Percentiles rank a stretch among this genome's conserved stretches.
Conservation (phyloP, 345 rosid species). For the Viola odorata region DNA sequence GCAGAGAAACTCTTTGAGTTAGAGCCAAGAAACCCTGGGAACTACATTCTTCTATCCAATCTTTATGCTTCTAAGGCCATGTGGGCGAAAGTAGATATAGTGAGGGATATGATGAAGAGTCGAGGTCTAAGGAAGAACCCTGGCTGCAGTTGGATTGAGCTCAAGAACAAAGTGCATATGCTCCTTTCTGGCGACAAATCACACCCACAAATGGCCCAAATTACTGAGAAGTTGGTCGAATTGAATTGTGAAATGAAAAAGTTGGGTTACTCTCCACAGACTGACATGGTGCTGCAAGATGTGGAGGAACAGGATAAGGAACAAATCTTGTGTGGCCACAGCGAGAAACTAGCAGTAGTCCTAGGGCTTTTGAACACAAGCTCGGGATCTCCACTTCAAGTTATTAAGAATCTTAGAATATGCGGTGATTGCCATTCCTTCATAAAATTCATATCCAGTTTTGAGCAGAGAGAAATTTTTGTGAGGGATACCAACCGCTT, state of each 20-base stretch:
- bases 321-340: slow-evolving; percentile 63
- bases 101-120: slow-evolving; percentile 51
- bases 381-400: slow-evolving; percentile 48
- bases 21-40: slow-evolving; percentile 59
- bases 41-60: slow-evolving; percentile 55
- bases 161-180: slow-evolving; percentile 50
- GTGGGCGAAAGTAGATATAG: slow-evolving; percentile 45
- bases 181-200: slow-evolving; percentile 56
- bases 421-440: slow-evolving; percentile 69
- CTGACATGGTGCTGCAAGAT: slow-evolving; percentile 51
- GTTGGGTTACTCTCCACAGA: slow-evolving; percentile 41
- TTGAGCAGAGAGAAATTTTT: slow-evolving; percentile 48
- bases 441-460: slow-evolving; percentile 65
- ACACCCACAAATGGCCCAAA: slow-evolving; percentile 45
- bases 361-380: slow-evolving; percentile 52
- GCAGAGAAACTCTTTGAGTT: slow-evolving; percentile 42
- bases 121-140: slow-evolving; percentile 55
- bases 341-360: slow-evolving; percentile 67
- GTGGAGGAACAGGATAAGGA: slow-evolving; percentile 65
- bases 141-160: slow-evolving; percentile 79
- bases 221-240: slow-evolving; percentile 37
- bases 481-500: slow-evolving; percentile 65
- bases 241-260: slow-evolving; percentile 49
- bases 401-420: slow-evolving; percentile 62
- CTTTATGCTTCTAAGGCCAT: slow-evolving; percentile 65